Evolutionary conservation across 176 grass and related monocot genomes (phyloP), one percentile per base, ranked within the genome.

Genomic region (Microstegium vimineum): DNA sequence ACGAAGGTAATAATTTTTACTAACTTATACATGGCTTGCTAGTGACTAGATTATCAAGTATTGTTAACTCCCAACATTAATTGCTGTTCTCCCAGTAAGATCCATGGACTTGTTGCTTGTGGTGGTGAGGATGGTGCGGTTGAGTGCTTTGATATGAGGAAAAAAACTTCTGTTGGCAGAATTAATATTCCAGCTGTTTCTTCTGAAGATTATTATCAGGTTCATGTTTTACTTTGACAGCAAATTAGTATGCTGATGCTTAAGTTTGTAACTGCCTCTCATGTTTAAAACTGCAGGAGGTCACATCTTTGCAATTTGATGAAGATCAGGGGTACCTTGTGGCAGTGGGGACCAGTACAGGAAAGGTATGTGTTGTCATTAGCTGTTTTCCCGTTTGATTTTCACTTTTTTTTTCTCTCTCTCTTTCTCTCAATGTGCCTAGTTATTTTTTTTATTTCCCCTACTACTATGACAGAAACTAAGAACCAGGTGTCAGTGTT

Each of bases 81-180:
- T 47, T 56, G 18, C 54, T 40, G 34, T 81, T 57, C 74, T 87
- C 68, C 62, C 79, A 98, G 95, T 82, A 73, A 26, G 33, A 67
- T 94, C 60, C 95, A 98, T 79, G 95, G 95, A 23, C 92, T 98
- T 59, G 71, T 98, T 75, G 95, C 95, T 86, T 98, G 90, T 90
- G 95, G 95, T 79, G 95, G 88, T 62, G 90, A 93, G 66, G 95
- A 98, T 76, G 95, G 95, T 76, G 88, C 86, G 2, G 90, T 98
- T 28, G 95, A 98, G 73, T 98, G 92, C 90, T 98, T 98, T 93
- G 95, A 98, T 88, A 91, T 89, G 90, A 90, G 92, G 52, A 88
- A 81, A 74, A 98, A 90, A 81, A 91, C 88, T 86, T 86, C 92
- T 69, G 88, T 94, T 77, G 95, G 95, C 66, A 94, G 95, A 90